Conservation (phyloP, 768 basidiomycete genomes). For the Tylopilus plumbeoviolaceoides region DNA sequence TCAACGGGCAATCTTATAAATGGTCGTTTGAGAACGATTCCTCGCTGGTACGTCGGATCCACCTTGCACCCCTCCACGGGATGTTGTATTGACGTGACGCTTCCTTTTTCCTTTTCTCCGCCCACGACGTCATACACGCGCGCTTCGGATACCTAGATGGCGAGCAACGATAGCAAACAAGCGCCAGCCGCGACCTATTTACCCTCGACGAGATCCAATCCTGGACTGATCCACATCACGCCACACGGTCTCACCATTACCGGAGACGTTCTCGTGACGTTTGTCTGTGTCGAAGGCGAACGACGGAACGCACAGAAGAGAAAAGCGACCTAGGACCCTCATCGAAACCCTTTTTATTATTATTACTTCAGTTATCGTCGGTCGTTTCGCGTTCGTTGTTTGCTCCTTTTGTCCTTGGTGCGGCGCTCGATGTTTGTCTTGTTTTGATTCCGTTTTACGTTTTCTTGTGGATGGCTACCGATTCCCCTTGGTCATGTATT, state of each 20-base stretch:
- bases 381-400: neutral
- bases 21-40: constrained; percentile 33
- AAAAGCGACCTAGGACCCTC: neutral
- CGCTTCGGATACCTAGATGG: constrained; percentile 17
- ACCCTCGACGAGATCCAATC: constrained; percentile 24
- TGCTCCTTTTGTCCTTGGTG: neutral
- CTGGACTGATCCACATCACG: constrained; percentile 30
- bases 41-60: constrained; percentile 22
- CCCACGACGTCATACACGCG: neutral
- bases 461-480: neutral
- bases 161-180: constrained; percentile 32
- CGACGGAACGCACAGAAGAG: constrained; percentile 27
- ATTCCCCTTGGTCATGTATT: neutral
- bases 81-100: neutral
- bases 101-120: neutral
- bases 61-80: neutral
- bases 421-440: neutral
- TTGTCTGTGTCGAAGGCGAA: constrained; percentile 32
- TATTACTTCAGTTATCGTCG: neutral
- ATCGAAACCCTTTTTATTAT: neutral
- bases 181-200: constrained; percentile 30
- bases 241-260: constrained; percentile 32
- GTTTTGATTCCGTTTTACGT: neutral
- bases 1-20: constrained; percentile 33
- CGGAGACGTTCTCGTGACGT: constrained; percentile 30